Conservation (phyloP, 768 basidiomycete species). For the Boletus coccyginus region DNA sequence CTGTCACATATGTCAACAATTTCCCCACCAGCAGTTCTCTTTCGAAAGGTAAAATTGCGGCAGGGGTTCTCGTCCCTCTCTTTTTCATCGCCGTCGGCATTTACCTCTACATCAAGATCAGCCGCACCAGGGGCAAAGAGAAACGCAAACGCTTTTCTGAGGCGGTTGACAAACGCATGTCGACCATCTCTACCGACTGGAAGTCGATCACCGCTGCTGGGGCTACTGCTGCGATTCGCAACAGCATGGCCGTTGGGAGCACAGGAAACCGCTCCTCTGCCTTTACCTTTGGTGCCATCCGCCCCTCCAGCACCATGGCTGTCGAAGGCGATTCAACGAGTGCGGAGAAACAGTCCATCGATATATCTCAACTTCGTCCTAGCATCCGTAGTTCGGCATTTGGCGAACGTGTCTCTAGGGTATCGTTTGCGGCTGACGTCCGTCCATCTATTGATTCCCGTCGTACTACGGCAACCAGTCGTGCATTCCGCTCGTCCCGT, state of each 20-base stretch:
- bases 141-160: constrained; percentile 61
- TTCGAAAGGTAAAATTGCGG: constrained; percentile 61
- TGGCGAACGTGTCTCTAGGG: constrained; percentile 52
- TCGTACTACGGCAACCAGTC: constrained; percentile 40
- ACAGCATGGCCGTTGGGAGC: constrained; percentile 53
- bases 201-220: constrained; percentile 67
- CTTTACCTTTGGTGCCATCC: constrained; percentile 60
- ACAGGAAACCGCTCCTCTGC: constrained; percentile 39
- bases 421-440: constrained; percentile 67
- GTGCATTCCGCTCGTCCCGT: constrained; percentile 44
- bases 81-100: constrained; percentile 49
- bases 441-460: constrained; percentile 46
- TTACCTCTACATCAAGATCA: constrained; percentile 51
- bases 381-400: constrained; percentile 52
- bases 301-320: constrained; percentile 44
- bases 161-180: constrained; percentile 79
- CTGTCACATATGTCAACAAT: constrained; percentile 41
- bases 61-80: constrained; percentile 58
- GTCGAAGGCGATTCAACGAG: constrained; percentile 39
- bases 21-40: constrained; percentile 34
- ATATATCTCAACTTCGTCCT: constrained; percentile 42
- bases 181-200: constrained; percentile 77
- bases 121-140: constrained; percentile 46
- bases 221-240: constrained; percentile 71
- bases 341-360: constrained; percentile 40